Percentiles rank a stretch among this genome's conserved stretches.
phyloP scores from a whole-genome alignment of 2,329 filamentous ascomycete genomes.

The Plenodomus lindquistii region DNA sequence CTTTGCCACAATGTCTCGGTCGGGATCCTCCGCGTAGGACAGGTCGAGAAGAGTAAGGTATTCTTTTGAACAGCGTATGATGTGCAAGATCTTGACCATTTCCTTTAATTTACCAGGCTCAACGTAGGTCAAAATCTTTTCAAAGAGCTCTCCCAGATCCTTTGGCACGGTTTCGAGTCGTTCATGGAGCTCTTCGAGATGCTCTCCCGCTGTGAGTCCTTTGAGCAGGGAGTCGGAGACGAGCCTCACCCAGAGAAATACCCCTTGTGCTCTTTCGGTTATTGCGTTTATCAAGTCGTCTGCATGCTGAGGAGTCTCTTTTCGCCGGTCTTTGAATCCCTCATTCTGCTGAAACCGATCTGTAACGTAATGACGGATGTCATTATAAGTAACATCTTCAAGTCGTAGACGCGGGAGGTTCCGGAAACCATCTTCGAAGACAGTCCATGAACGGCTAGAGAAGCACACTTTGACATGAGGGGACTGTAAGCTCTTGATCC shows the following conservation, averaged over 20 bases:
- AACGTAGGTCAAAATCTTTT: constrained; percentile 9
- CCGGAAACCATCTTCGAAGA: constrained; percentile 28
- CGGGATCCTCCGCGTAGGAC: not conserved
- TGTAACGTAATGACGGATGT: constrained; percentile 16
- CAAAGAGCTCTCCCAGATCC: constrained; percentile 13
- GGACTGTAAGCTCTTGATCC: not conserved
- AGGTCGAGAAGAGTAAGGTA: not conserved
- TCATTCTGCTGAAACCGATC: not conserved
- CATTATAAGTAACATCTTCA: constrained; percentile 24
- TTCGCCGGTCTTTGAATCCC: not conserved
- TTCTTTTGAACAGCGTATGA: no score
- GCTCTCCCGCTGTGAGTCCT: constrained; percentile 3
- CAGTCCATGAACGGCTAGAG: constrained; percentile 32
- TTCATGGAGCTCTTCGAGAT: constrained; percentile 1
- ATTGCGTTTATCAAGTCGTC: not conserved
- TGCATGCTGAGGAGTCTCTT: not conserved
- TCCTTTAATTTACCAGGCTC: no score
- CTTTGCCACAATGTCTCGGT: no score
- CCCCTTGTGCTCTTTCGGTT: constrained; percentile 1
- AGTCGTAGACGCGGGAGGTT: constrained; percentile 23
- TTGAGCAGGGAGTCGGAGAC: constrained; percentile 3
- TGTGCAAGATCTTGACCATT: no score
- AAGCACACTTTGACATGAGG: constrained; percentile 29
- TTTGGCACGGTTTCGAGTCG: constrained; percentile 9
- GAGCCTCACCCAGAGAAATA: constrained; percentile 11